Base-by-base conservation (phyloP, 2,329 filamentous ascomycete genomes). In the Monosporascus sp. region DNA sequence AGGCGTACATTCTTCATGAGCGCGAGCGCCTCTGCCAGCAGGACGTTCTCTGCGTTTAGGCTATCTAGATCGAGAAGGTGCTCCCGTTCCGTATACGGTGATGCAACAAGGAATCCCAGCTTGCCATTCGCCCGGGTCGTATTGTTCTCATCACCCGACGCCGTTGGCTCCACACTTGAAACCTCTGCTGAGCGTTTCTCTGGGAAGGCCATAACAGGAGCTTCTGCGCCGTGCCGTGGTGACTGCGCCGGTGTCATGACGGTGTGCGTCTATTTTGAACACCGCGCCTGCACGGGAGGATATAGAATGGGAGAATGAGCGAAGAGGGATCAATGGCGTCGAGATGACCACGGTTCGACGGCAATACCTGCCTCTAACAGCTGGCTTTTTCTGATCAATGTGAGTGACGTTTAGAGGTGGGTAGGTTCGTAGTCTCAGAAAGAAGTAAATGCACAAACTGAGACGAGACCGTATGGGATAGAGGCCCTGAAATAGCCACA, bases 41-140 rank as follows among this genome's bases (percentile, higher is more conserved):
- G 77, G 9, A 78, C 80, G 57, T 85, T 86, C 58, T 89, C 80
- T 0, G 71, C 72, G 57, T 88, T 79, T 7, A 96, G 76, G 3
- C 78, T 83, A 46, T 76, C 70, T 53, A 96, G 78, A 65, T 92
- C 84, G 37, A 96, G 82, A 48, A 89, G 81, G 68, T 96, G 91
- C 3, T 80, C 75, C 28, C 74, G 69, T 43, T 85, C 82, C 9
- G 83, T 82, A 68, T 96, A 96, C 1, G 91, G 91, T 1, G 91
- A 96, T 57, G 85, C 79, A 41, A 88, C 75, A 45, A 94, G 72
- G 62, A 68, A 73, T 56, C 43, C 8, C 22, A 17, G 24, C 40
- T 24, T n/a, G n/a, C 20, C 22, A 15, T n/a, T 22, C 8, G 5
- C 22, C 22, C 24, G 22, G 6, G 22, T 31, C 11, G 24, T 28